phyloP scores from a whole-genome alignment of 352 stramenopile species.

The Phytophthora agathidicida region DNA sequence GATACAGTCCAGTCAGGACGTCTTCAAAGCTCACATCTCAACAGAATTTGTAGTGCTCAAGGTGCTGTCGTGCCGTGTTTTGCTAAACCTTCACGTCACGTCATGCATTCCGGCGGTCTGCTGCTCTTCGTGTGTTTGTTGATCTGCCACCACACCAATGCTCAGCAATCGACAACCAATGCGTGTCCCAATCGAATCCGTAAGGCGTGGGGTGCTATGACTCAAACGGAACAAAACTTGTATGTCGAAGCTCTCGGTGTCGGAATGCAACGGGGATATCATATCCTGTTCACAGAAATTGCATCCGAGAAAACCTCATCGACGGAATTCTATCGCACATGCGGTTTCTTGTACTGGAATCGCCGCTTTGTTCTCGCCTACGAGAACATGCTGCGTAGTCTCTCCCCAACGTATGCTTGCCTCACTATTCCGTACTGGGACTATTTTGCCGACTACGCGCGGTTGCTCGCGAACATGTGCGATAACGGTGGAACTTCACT shows the following conservation, averaged over 20 bases:
- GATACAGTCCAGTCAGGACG: too few species aligned
- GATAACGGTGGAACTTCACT: conserved; percentile 26
- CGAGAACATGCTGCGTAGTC: conserved; percentile 61
- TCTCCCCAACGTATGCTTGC: conserved; percentile 37
- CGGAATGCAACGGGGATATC: conserved; percentile 39
- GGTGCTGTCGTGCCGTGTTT: neutral
- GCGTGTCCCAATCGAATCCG: conserved; percentile 20
- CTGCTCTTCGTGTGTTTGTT: conserved; percentile 18
- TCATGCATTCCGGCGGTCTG: conserved; percentile 16
- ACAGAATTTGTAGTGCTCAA: neutral
- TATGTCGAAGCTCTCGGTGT: conserved; percentile 40
- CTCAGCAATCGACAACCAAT: conserved; percentile 1
- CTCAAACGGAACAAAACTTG: conserved; percentile 30
- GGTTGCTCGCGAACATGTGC: conserved; percentile 30
- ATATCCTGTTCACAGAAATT: conserved; percentile 47
- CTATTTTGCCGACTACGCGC: conserved; percentile 55
- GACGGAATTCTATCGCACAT: conserved; percentile 44
- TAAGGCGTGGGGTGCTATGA: conserved; percentile 39
- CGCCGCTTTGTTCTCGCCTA: conserved; percentile 53
- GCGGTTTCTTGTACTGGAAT: conserved; percentile 61
- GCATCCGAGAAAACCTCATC: conserved; percentile 31
- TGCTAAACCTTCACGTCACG: too few species aligned
- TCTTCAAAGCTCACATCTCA: conserved; percentile 1
- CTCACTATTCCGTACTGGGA: conserved; percentile 69
- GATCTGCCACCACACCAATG: neutral